phyloP scores from a whole-genome alignment of 208 protist genomes.

The Lotmaria passim region DNA sequence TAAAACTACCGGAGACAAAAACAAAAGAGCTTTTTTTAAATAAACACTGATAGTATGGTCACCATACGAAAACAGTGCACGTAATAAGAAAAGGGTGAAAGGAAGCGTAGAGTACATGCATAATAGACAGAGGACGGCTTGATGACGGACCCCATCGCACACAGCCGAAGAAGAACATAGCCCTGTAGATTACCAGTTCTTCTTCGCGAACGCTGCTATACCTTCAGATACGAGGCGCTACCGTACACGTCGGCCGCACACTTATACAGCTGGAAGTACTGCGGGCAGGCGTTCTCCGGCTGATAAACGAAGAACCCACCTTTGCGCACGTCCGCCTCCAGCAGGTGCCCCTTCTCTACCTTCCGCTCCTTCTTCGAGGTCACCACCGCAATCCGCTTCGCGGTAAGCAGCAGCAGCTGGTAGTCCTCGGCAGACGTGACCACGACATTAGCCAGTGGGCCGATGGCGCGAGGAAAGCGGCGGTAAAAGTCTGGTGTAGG shows the following conservation, averaged over 20 bases:
- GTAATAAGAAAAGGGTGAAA: neutral
- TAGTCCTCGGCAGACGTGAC: slow-evolving; percentile 5
- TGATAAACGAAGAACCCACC: slow-evolving; percentile 5
- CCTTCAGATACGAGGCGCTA: neutral
- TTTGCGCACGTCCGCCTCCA: neutral
- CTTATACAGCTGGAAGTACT: slow-evolving; percentile 5
- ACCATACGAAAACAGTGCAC: no score
- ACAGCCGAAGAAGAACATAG: slow-evolving; percentile 1
- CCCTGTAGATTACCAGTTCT: no score
- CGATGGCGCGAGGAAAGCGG: slow-evolving; percentile 9
- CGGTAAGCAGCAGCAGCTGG: neutral
- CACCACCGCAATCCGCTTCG: neutral
- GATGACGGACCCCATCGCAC: no score
- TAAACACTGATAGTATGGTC: no score
- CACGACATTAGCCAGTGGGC: slow-evolving; percentile 4
- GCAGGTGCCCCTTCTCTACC: neutral
- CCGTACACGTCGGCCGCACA: neutral
- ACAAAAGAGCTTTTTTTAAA: no score
- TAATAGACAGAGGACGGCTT: no score
- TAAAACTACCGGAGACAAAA: no score
- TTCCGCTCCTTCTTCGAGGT: neutral
- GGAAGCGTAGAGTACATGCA: neutral
- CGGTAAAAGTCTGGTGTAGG: slow-evolving; percentile 8
- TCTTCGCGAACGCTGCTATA: no score
- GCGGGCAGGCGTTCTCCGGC: neutral